Base-by-base conservation (phyloP, 83 land plant species). In the Picea mariana region DNA sequence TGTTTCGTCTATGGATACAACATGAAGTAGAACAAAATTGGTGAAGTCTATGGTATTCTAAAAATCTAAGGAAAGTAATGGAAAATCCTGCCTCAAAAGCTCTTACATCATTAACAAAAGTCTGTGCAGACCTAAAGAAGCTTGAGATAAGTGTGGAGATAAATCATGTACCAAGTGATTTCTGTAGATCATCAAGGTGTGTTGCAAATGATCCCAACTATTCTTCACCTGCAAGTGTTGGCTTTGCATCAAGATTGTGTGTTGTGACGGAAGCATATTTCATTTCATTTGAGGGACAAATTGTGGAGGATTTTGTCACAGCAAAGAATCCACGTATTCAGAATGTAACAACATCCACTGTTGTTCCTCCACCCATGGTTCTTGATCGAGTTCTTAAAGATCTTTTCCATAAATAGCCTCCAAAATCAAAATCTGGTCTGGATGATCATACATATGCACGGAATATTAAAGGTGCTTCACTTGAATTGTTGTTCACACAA, bases 231-330 rank as follows among this genome's bases (percentile, higher is more conserved):
- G n/a, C n/a, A n/a, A n/a, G n/a, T n/a, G 83, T 89, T 80, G 95
- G 98, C 66, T 95, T 97, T 91, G 89, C 98, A 65, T 98, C 95
- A 1, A 92, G 95, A 60, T 83, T 97, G 82, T 81, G 63, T 26
- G 92, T 88, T 49, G 76, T 97, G 77, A 82, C 92, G 34, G 77
- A 88, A 77, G 93, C 97, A 78, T 88, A 93, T 75, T 80, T 72
- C 67, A 79, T 86, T 73, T 87, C 98, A 20, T 89, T 84, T 71
- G 90, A 89, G 66, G 98, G 94, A 77, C 87, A 91, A 65, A 95
- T 92, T 89, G 79, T 95, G 87, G 99, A 95, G 73, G 98, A 97
- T 87, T 95, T 94, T 86, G 91, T 89, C 5, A 89, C 96, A 97
- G 97, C 82, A 81, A 96, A 89, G 84, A 91, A 83, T 40, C 84